Percentiles rank a stretch among this genome's conserved stretches.
Evolutionary conservation across 1,139 yeast species (phyloP).

Genomic region (Lodderomyces margitis): DNA sequence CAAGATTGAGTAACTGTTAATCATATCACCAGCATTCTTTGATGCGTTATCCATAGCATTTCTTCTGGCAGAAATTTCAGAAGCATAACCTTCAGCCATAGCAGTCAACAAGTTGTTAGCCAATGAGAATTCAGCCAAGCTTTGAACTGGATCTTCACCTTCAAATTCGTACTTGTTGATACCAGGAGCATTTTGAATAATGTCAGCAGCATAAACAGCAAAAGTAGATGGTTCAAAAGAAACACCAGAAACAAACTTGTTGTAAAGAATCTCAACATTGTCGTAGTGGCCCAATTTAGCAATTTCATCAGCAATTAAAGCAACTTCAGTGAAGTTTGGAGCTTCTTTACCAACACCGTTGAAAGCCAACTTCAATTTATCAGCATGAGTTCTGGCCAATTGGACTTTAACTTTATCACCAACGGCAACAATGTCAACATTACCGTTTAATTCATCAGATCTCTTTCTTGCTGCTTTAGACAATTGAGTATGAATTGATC

Average conservation of each 20-base stretch:
- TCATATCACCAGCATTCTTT: slow-evolving; percentile 99
- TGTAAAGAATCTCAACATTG: slow-evolving; percentile 79
- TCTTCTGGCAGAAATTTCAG: slow-evolving; percentile 98
- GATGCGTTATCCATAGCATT: slow-evolving; percentile 99
- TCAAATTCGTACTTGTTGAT: slow-evolving; percentile 82
- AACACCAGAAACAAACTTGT: slow-evolving; percentile 83
- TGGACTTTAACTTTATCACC: slow-evolving; percentile 95
- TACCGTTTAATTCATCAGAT: slow-evolving; percentile 56
- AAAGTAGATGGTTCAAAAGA: slow-evolving; percentile 81
- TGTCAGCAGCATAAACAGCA: slow-evolving; percentile 65
- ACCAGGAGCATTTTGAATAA: slow-evolving; percentile 85
- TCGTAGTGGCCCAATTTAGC: slow-evolving; percentile 66
- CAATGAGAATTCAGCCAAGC: slow-evolving; percentile 80
- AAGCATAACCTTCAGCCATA: slow-evolving; percentile 97
- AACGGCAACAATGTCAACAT: slow-evolving; percentile 78
- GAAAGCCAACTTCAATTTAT: slow-evolving; percentile 69
- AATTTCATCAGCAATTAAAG: slow-evolving; percentile 86
- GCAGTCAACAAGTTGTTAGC: slow-evolving; percentile 91
- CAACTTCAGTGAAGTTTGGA: slow-evolving; percentile 88
- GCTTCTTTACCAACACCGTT: slow-evolving; percentile 95
- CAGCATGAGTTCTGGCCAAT: slow-evolving; percentile 77
- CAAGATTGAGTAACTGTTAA: slow-evolving; percentile 89
- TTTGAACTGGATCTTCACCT: slow-evolving; percentile 61
- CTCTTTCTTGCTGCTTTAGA: slow-evolving; percentile 82
- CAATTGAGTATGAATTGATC: slow-evolving; percentile 93